Evolutionary conservation across 768 basidiomycete genomes (phyloP), one percentile per base, ranked within the genome.

Genomic region (Lepiota brunneoincarnata): DNA sequence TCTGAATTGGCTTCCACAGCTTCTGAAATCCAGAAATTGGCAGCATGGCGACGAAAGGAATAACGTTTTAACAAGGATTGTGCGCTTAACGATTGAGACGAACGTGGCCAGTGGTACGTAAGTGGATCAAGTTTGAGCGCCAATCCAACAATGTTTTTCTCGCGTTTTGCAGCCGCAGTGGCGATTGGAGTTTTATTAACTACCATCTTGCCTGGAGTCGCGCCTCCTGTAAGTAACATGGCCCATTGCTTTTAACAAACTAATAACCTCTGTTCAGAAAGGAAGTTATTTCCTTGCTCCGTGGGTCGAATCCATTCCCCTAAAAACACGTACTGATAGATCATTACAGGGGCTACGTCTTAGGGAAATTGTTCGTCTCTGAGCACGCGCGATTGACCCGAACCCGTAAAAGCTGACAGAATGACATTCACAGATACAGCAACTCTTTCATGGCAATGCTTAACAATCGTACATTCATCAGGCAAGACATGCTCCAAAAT

Each of bases 81-180:
- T 54, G 21, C 45, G 53, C 4, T 17, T 54, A 18, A 48, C 39
- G 9, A 40, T 54, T 6, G 53, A 54, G 41, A 47, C 53, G n/a
- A 54, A 54, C 26, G 24, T 54, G 2, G 45, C 45, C 17, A 35
- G 45, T 5, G 45, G 45, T 47, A 47, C 20, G 45, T 31, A 31
- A 3, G 7, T 34, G 11, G n/a, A 12, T 47, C 6, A 11, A 26
- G 21, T n/a, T 11, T 14, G 18, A 39, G 12, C 9, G 18, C 14
- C 21, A 15, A 28, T n/a, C 31, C 11, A 10, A 31, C 31, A 2
- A 9, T 14, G 7, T 9, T 28, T n/a, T 20, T 47, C 7, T 2
- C 6, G 23, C n/a, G n/a, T n/a, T 15, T 5, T 23, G 36, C 26
- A 31, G 43, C 41, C 5, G 45, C 45, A 23, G 21, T 46, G 6